phyloP scores from a whole-genome alignment of 108 stramenopile species.

The Skeletonema grethae region DNA sequence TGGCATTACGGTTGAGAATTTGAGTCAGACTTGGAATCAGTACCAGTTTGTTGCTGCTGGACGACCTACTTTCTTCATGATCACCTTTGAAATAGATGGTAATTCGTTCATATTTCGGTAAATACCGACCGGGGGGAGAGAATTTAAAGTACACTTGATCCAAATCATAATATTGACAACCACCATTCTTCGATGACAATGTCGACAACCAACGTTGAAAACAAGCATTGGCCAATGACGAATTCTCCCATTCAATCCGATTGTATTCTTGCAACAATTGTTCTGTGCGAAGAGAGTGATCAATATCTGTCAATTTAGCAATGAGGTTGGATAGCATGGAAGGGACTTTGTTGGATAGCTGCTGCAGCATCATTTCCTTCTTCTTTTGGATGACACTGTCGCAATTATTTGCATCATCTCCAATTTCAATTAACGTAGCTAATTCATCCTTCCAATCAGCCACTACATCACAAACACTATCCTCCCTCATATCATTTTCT shows the following conservation, averaged over 20 bases:
- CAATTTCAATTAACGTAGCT: neutral
- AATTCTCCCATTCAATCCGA: slow-evolving; percentile 48
- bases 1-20: slow-evolving; percentile 28
- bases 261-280: slow-evolving; percentile 55
- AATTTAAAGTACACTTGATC: slow-evolving; percentile 29
- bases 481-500: slow-evolving; percentile 13
- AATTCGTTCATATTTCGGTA: slow-evolving; percentile 61
- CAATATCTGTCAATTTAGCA: slow-evolving; percentile 11
- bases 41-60: slow-evolving; percentile 20
- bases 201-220: slow-evolving; percentile 45
- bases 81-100: slow-evolving; percentile 63
- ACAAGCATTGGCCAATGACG: slow-evolving; percentile 58
- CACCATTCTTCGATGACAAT: slow-evolving; percentile 14
- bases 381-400: neutral
- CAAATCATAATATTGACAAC: slow-evolving; percentile 36
- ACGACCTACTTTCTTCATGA: slow-evolving; percentile 12
- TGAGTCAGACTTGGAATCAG: slow-evolving; percentile 50
- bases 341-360: neutral
- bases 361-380: neutral
- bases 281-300: slow-evolving; percentile 35
- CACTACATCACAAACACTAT: neutral
- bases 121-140: slow-evolving; percentile 23
- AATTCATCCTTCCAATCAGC: slow-evolving; percentile 1
- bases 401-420: neutral
- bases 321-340: slow-evolving; percentile 2